Base-by-base conservation (phyloP, 2,329 filamentous ascomycete genomes). In the Pseudogymnoascus pannorum region DNA sequence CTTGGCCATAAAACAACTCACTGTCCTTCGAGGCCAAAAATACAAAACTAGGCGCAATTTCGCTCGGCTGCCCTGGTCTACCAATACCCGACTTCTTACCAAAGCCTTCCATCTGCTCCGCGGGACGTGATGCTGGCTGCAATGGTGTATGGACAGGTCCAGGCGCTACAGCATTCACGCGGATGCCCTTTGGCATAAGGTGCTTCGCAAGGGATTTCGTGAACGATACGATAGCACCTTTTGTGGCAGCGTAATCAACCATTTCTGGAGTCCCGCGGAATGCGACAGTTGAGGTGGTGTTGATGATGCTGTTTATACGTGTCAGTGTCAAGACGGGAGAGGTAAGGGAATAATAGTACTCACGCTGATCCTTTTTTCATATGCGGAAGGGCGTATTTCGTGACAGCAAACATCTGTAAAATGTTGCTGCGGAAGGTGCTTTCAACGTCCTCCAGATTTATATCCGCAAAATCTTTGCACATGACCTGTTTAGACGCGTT, bases 101-200 rank as follows among this genome's bases (percentile, higher is more conserved):
- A 31, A 54, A 54, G 2, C 44, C 44, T 54, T 31, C 44, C 44
- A 54, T 54, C 24, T 54, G 44, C 24, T 54, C 44, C n/a, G 44
- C 44, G 12, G 44, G 44, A 1, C 44, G 24, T 7, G 44, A 54
- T 29, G 44, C 44, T 1, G 44, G 44, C 8, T 54, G 44, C 1
- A 69, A 92, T 29, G 84, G 81, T 26, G 89, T 92, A 60, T 88
- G 78, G 65, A 94, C 86, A 77, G 92, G 95, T n/a, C 91, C 91
- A 1, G 91, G 91, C 36, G 92, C 77, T 65, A 95, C 83, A 36
- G 87, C 87, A 75, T 95, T 95, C 54, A 89, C 87, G 16, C 91
- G 12, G 6, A 60, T 60, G 1, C 58, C 58, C 20, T 60, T 60
- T 4, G 58, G 58, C 33, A 40, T 33, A 26, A 60, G 58, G 14